phyloP scores from a whole-genome alignment of 352 stramenopile species.

The Pythium chondricola region DNA sequence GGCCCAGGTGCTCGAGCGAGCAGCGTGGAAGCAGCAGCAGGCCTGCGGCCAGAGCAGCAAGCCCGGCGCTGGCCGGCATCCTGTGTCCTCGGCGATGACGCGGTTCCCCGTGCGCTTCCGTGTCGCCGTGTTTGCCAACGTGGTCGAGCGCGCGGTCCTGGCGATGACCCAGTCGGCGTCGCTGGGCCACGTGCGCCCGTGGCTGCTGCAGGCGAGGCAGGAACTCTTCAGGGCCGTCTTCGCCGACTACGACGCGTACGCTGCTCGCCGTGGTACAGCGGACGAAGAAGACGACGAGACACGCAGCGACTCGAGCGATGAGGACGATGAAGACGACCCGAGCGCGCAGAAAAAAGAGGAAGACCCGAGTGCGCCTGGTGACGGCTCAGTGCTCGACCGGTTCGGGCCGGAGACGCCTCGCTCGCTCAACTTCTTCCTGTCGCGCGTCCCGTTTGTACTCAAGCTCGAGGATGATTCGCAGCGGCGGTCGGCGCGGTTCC shows the following conservation, averaged over 20 bases:
- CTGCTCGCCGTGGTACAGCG: not conserved
- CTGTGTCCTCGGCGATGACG: slow-evolving; percentile 6
- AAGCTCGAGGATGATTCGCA: slow-evolving; percentile 35
- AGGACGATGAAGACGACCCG: slow-evolving; percentile 8
- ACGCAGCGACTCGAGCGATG: slow-evolving; percentile 7
- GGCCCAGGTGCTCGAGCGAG: slow-evolving; percentile 12
- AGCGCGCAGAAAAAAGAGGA: no score
- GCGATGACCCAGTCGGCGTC: slow-evolving; percentile 25
- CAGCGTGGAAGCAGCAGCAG: not conserved
- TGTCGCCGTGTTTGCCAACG: slow-evolving; percentile 34
- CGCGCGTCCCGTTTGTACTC: slow-evolving; percentile 32
- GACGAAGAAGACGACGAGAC: not conserved
- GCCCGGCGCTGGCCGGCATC: not conserved
- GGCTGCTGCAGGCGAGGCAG: slow-evolving; percentile 27
- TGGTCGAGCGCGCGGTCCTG: slow-evolving; percentile 35
- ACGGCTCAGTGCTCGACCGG: not conserved
- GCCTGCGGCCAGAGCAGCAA: not conserved
- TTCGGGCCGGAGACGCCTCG: slow-evolving; percentile 17
- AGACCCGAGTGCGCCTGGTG: not conserved
- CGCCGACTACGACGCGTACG: slow-evolving; percentile 27
- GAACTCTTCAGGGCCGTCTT: slow-evolving; percentile 45
- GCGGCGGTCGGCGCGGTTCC: slow-evolving; percentile 24
- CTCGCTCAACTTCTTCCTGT: slow-evolving; percentile 40
- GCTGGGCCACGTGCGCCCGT: slow-evolving; percentile 21
- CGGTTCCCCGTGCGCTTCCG: slow-evolving; percentile 35